Evolutionary conservation across 1,284 basidiomycete genomes (phyloP).

Genomic region (Apiotrichum mycotoxinovorans): DNA sequence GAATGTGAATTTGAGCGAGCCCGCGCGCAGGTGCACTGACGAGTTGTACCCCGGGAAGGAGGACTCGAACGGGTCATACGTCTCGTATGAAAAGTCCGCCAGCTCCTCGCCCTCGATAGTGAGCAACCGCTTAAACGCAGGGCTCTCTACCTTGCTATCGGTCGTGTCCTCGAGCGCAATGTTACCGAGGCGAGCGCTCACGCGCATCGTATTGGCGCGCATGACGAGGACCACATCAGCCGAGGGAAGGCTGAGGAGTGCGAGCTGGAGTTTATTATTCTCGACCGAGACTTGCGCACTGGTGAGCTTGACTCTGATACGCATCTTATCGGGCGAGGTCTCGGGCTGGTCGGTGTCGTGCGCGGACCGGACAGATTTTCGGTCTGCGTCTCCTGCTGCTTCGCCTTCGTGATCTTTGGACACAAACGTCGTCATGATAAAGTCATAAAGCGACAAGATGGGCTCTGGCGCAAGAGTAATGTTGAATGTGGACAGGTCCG

Average conservation of each 20-base stretch:
- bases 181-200: conserved; percentile 81
- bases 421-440: conserved; percentile 95
- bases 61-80: conserved; percentile 63
- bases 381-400: conserved; percentile 14
- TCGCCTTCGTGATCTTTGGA: conserved; percentile 51
- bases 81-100: conserved; percentile 93
- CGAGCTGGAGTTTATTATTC: conserved; percentile 68
- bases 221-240: conserved; percentile 83
- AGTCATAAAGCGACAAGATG: conserved; percentile 88
- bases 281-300: conserved; percentile 88
- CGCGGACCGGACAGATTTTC: neutral
- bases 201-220: conserved; percentile 68
- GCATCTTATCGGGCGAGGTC: conserved; percentile 61
- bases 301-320: conserved; percentile 79
- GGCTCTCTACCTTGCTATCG: conserved; percentile 58
- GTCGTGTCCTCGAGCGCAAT: conserved; percentile 81
- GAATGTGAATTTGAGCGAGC: conserved; percentile 86
- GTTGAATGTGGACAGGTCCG: conserved; percentile 88
- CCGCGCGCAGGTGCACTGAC: conserved; percentile 77
- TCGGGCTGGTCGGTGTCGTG: neutral
- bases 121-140: conserved; percentile 75
- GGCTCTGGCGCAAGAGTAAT: conserved; percentile 88
- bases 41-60: conserved; percentile 82
- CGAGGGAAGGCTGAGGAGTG: conserved; percentile 85
- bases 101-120: conserved; percentile 95